Evolutionary conservation across 2,329 filamentous ascomycete genomes (phyloP), one percentile per base, ranked within the genome.

Genomic region (Purpureocillium lavendulum): DNA sequence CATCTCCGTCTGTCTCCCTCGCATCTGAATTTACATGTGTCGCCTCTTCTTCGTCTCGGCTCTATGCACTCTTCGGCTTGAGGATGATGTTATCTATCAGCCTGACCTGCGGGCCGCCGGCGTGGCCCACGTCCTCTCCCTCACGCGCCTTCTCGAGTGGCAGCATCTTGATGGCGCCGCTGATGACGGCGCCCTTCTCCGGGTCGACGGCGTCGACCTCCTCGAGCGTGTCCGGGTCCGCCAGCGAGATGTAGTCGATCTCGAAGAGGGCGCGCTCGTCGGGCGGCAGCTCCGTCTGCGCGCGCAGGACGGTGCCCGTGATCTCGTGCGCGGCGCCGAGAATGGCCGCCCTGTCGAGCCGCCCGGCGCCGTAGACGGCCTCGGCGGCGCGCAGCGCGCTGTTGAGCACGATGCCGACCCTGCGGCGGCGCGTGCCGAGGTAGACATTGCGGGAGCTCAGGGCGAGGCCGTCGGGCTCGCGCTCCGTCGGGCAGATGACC

Each of bases 381-480:
- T 90, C 84, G 0, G 87, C 87, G 2, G 81, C 78, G 40, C 66
- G 70, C 21, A 98, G 63, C 0, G 87, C 80, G 28, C 72, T 72
- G 34, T 72, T 75, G 15, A 98, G 69, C 2, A 92, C 83, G 1
- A 82, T 76, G 0, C 84, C 88, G 11, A 85, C 75, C 4, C 65
- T 67, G 18, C 89, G 77, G 47, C 92, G 71, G 36, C 88, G 72
- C 14, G 74, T 60, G 2, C 90, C 92, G 4, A 98, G 77, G 58
- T 96, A 97, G 7, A 95, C 87, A 59, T 98, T 98, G 40, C 92
- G 73, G 28, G 87, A 95, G 57, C 89, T 96, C 61, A 96, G 73
- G 3, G 92, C 92, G 44, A 98, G 66, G 1, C 90, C 90, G 58
- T 95, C 88, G 2, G 55, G 39, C 45, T 94, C 89, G 37, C 92